Conservation (phyloP, 2,329 filamentous ascomycete genomes). For the Aureobasidium pullulans region DNA sequence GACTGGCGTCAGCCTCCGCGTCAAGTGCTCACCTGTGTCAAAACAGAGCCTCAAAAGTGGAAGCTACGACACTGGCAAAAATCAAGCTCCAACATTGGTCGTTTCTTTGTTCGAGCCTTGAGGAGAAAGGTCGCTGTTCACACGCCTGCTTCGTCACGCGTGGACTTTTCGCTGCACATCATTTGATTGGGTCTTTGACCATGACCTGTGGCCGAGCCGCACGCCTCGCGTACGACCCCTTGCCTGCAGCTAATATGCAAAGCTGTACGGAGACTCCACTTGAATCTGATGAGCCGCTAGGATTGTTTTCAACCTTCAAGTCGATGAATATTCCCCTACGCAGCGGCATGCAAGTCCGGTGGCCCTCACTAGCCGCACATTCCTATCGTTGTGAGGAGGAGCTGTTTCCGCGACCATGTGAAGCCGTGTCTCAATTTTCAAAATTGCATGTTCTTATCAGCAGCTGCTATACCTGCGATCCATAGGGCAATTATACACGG, state of each 20-base stretch:
- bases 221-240: not conserved
- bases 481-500: too few relatives aligned
- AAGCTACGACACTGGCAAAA: not conserved
- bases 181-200: not conserved
- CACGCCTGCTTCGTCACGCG: not conserved
- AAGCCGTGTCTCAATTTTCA: too few relatives aligned
- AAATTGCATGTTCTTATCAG: too few relatives aligned
- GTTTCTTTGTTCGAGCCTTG: not conserved
- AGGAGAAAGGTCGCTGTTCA: not conserved
- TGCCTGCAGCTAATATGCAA: not conserved
- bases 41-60: not conserved
- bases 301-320: not conserved
- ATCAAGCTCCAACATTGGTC: not conserved
- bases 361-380: not conserved
- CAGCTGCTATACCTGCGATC: too few relatives aligned
- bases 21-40: not conserved
- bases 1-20: not conserved
- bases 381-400: not conserved
- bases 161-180: not conserved
- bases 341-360: not conserved
- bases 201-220: not conserved
- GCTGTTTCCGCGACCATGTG: not conserved
- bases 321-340: not conserved
- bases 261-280: not conserved
- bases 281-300: not conserved